Evolutionary conservation across 768 basidiomycete species (phyloP), one percentile per base, ranked within the genome.

Genomic region (Kockovaella imperatae): DNA sequence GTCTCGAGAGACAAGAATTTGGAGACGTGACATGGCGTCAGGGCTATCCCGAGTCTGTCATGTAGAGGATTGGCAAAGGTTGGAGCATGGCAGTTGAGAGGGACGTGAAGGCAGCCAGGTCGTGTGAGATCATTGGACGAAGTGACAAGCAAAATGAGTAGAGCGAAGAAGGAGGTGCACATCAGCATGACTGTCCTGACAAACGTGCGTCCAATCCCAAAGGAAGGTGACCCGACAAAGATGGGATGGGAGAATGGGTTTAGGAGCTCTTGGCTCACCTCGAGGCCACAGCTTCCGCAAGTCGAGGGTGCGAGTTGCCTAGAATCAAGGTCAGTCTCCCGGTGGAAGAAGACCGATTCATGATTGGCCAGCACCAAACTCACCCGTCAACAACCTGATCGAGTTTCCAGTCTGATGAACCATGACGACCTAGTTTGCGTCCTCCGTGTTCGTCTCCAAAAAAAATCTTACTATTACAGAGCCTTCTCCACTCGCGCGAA

Each of bases 261-360:
- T 43, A 34, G 49, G 34, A 56, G 41, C 49, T 53, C 45, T 52
- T 34, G 38, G 59, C 73, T 67, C 77, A 91, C 90, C 90, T 83
- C 75, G 83, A 78, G 56, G 89, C 86, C 68, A 97, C 87, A 62
- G 87, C 83, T 72, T 91, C 84, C 29, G 91, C 91, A 57, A 97
- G 79, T 73, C 89, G 86, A 45, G 90, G 88, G 73, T 97, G 93
- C 74, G 87, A 89, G 29, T 88, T 91, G 53, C 90, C 90, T 93
- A 31, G 24, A 48, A 42, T 13, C 17, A 4, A 39, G 5, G n/a
- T n/a, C n/a, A n/a, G n/a, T n/a, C n/a, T n/a, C n/a, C n/a, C n/a
- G n/a, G n/a, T n/a, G n/a, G n/a, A n/a, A n/a, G n/a, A n/a, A n/a
- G n/a, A n/a, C n/a, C n/a, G n/a, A n/a, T n/a, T n/a, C n/a, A n/a